phyloP scores from a whole-genome alignment of 1,284 basidiomycete species.

The Paramarasmius palmivorus region DNA sequence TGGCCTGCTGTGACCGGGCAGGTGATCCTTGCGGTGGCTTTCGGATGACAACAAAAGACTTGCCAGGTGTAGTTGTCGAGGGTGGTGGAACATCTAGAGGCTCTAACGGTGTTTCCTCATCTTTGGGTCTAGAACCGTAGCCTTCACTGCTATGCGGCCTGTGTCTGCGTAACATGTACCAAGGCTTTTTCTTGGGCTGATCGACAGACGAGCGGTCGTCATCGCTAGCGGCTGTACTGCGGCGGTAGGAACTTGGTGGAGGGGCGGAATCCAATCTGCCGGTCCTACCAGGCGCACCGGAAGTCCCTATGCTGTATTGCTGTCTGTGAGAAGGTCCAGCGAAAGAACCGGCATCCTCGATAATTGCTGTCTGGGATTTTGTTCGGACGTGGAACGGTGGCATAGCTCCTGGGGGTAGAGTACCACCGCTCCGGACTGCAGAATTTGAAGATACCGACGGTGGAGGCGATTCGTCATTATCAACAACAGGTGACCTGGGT shows the following conservation, averaged over 20 bases:
- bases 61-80: slow-evolving; percentile 30
- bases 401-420: slow-evolving; percentile 64
- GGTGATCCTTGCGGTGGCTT: slow-evolving; percentile 42
- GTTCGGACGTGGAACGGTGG: slow-evolving; percentile 69
- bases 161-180: slow-evolving; percentile 63
- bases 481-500: slow-evolving; percentile 13
- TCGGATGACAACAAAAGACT: slow-evolving; percentile 73
- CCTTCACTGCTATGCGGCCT: slow-evolving; percentile 65
- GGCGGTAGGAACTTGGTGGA: slow-evolving; percentile 12
- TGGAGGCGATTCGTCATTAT: slow-evolving; percentile 47
- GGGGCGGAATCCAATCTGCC: slow-evolving; percentile 5
- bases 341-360: slow-evolving; percentile 46
- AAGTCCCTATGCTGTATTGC: neutral
- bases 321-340: neutral
- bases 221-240: slow-evolving; percentile 32
- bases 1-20: slow-evolving; percentile 21
- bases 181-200: slow-evolving; percentile 59
- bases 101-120: slow-evolving; percentile 33
- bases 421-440: slow-evolving; percentile 26
- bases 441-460: slow-evolving; percentile 54
- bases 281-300: slow-evolving; percentile 8
- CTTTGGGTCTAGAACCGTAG: slow-evolving; percentile 31
- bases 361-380: slow-evolving; percentile 79
- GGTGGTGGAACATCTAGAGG: slow-evolving; percentile 18
- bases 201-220: slow-evolving; percentile 36